Percentiles rank a stretch among this genome's conserved stretches.
Conservation (phyloP, 495 filamentous ascomycete genomes). For the Penicillium turbatum region DNA sequence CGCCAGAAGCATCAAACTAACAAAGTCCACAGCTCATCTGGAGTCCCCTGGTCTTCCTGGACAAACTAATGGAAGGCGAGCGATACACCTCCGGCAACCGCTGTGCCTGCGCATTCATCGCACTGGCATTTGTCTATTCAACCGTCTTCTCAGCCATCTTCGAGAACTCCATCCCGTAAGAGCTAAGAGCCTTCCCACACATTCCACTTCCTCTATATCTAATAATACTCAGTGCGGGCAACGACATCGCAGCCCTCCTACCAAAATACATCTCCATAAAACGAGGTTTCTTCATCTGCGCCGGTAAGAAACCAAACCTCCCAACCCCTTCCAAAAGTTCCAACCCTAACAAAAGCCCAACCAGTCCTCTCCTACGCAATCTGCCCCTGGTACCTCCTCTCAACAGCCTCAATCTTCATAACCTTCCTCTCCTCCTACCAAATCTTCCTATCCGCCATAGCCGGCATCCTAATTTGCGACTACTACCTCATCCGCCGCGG, state of each 20-base stretch:
- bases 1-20: background rate
- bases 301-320: conserved; percentile 4
- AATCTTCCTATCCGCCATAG: conserved; percentile 32
- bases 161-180: conserved; percentile 31
- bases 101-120: conserved; percentile 23
- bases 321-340: background rate
- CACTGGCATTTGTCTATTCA: conserved; percentile 25
- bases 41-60: conserved; percentile 23
- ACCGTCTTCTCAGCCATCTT: conserved; percentile 27
- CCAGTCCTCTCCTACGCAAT: conserved; percentile 28
- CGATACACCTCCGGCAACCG: conserved; percentile 24
- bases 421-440: conserved; percentile 33
- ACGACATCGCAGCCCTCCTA: conserved; percentile 28
- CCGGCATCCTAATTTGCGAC: conserved; percentile 30
- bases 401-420: conserved; percentile 28
- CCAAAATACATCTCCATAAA: conserved; percentile 31
- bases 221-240: conserved; percentile 20
- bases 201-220: background rate
- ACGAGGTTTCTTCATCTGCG: conserved; percentile 30
- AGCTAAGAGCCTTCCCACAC: no score
- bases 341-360: background rate
- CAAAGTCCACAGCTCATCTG: conserved; percentile 19
- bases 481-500: conserved; percentile 33
- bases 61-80: conserved; percentile 27
- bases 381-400: conserved; percentile 34